Evolutionary conservation across 75 land plant species (phyloP), one percentile per base, ranked within the genome.

Genomic region (Gnetum montanum): DNA sequence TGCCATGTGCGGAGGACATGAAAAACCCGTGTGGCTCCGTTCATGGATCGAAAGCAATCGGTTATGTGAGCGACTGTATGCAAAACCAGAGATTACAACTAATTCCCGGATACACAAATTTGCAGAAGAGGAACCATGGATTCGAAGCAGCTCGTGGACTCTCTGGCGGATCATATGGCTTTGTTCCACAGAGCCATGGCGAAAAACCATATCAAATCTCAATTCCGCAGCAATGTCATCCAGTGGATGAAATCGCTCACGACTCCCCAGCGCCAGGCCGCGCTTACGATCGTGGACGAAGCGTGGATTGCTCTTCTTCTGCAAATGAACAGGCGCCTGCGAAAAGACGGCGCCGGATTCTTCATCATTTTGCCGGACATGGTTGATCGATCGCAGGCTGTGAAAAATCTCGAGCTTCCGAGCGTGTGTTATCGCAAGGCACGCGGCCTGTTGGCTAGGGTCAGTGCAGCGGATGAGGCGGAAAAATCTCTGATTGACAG

Each of bases 361-460:
- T 94, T 94, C 72, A 51, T 94, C 56, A 22, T 90, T 20, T 83
- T 94, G 38, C 82, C 96, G 16, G 98, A 93, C 53, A 48, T 92
- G 41, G 88, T 72, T 41, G 49, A 58, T 10, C 1, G 34, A 29
- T 37, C 34, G 54, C 31, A 22, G 24, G 12, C 6, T 57, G 27
- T 31, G 19, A 3, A 22, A 35, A 8, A 7, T 25, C 34, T 49
- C 1, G 27, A 38, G 33, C 74, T 94, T 6, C 98, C 98, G 10
- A 63, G 71, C 49, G 54, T 94, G 25, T 79, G 81, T 58, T 94
- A 64, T 33, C 68, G 86, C n/a, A 73, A 64, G 43, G 85, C 83
- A 6, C 61, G 60, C 8, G 98, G 98, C 29, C 78, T 94, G 13
- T 59, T 94, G 18, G 49, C 77, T 12, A 66, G 98, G 43, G 61